phyloP scores from a whole-genome alignment of 306 rosid genomes.

The Dalbergia cochinchinensis region DNA sequence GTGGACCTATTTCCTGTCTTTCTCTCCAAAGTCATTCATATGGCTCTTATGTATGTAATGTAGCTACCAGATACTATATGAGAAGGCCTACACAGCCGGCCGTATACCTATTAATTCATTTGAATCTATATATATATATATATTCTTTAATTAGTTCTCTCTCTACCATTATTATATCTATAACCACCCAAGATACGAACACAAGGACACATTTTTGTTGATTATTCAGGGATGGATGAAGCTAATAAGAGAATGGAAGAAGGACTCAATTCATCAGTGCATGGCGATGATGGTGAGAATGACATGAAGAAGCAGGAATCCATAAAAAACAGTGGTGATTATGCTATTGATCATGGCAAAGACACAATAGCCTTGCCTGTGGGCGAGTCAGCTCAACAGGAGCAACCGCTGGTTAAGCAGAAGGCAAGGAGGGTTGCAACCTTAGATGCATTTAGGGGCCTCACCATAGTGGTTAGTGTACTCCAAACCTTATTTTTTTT shows the following conservation, averaged over 20 bases:
- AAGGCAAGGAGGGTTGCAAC: slow-evolving; percentile 84
- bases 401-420: slow-evolving; percentile 44
- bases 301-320: slow-evolving; percentile 22
- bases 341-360: slow-evolving; percentile 15
- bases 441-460: slow-evolving; percentile 90
- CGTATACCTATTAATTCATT: slow-evolving; percentile 21
- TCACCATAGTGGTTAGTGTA: slow-evolving; percentile 78
- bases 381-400: slow-evolving; percentile 5
- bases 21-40: neutral
- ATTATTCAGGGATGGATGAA: slow-evolving; percentile 53
- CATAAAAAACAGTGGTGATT: slow-evolving; percentile 1
- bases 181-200: neutral
- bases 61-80: neutral
- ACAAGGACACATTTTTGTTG: slow-evolving; percentile 7
- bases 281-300: slow-evolving; percentile 11
- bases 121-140: slow-evolving; percentile 36
- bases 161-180: neutral
- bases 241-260: slow-evolving; percentile 72
- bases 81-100: slow-evolving; percentile 62
- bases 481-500: neutral
- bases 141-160: neutral
- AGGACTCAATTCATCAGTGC: slow-evolving; percentile 46
- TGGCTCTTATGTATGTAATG: slow-evolving; percentile 18
- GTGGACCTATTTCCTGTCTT: slow-evolving; percentile 10
- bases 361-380: slow-evolving; percentile 12